Evolutionary conservation across 768 basidiomycete species (phyloP).

Genomic region (Cubamyces sp.): DNA sequence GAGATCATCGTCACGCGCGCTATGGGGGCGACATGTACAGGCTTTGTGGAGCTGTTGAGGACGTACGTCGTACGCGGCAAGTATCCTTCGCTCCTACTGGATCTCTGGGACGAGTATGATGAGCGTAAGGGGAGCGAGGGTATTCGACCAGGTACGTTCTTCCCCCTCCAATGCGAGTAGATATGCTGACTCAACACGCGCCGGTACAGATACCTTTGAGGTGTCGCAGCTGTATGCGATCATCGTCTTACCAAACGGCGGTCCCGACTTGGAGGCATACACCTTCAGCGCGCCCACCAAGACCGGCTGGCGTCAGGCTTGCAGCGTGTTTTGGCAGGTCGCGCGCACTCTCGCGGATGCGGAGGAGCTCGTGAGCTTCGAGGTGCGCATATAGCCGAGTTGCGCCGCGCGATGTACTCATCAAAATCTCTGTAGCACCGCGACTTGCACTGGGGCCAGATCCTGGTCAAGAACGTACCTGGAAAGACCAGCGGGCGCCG

Average conservation of each 20-base stretch:
- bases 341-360: constrained; percentile 75
- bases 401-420: background rate
- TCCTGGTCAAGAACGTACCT: constrained; percentile 71
- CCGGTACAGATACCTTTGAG: constrained; percentile 65
- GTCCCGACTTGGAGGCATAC: constrained; percentile 88
- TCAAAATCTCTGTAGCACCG: constrained; percentile 70
- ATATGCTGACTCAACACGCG: constrained; percentile 13
- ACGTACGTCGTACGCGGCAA: constrained; percentile 85
- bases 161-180: constrained; percentile 24
- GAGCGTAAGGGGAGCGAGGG: constrained; percentile 78
- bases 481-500: constrained; percentile 30
- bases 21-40: constrained; percentile 75
- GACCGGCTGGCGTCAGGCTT: constrained; percentile 83
- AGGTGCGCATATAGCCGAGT: constrained; percentile 55
- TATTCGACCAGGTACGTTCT: constrained; percentile 70
- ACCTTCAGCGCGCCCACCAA: constrained; percentile 60
- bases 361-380: constrained; percentile 81
- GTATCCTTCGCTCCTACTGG: constrained; percentile 80
- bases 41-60: constrained; percentile 81
- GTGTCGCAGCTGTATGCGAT: constrained; percentile 85
- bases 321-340: constrained; percentile 91
- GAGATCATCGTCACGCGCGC: constrained; percentile 77
- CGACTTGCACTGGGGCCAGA: constrained; percentile 98
- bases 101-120: constrained; percentile 87
- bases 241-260: constrained; percentile 88